phyloP scores from a whole-genome alignment of 2,329 filamentous ascomycete species.

The Cladosporium cucumerinum region DNA sequence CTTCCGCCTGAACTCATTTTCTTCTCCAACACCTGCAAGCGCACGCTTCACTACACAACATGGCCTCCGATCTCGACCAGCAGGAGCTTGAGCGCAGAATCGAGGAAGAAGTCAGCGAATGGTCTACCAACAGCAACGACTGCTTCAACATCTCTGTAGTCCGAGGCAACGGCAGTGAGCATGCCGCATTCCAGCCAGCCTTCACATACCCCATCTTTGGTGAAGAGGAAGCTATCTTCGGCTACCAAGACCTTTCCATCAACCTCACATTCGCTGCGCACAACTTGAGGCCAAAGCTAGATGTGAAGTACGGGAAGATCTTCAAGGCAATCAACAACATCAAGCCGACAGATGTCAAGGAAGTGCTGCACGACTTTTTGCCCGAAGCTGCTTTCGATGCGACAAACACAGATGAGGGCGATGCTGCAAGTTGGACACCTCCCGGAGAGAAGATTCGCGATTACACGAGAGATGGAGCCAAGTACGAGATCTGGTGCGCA shows the following conservation, averaged over 20 bases:
- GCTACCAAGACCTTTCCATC: conserved; percentile 78
- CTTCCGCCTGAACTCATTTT: rapidly evolving
- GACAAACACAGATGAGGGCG: conserved; percentile 26
- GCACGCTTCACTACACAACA: not conserved
- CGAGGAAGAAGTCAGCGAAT: conserved; percentile 31
- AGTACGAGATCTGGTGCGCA: conserved; percentile 82
- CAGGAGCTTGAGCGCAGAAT: conserved; percentile 26
- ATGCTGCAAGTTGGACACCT: conserved; percentile 61
- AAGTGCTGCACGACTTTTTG: conserved; percentile 62
- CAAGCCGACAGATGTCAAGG: conserved; percentile 66
- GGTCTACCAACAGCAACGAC: conserved; percentile 61
- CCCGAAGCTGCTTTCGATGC: conserved; percentile 56
- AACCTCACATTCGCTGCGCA: conserved; percentile 66
- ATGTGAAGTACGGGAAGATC: conserved; percentile 68
- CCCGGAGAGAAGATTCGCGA: conserved; percentile 69
- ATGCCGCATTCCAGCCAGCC: conserved; percentile 65
- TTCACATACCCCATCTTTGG: conserved; percentile 93
- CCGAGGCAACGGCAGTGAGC: conserved; percentile 46
- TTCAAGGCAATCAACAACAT: conserved; percentile 66
- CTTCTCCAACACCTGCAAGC: not conserved
- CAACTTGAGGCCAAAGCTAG: conserved; percentile 75
- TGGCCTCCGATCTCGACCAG: conserved; percentile 23
- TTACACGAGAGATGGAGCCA: conserved; percentile 59
- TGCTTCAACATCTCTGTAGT: conserved; percentile 61
- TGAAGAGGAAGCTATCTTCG: conserved; percentile 87